These are phyloP conservation scores for Lobulomyces angularis DNA, from an alignment of 192 early-diverging fungal species.

Conservation along the genomic window DNA sequence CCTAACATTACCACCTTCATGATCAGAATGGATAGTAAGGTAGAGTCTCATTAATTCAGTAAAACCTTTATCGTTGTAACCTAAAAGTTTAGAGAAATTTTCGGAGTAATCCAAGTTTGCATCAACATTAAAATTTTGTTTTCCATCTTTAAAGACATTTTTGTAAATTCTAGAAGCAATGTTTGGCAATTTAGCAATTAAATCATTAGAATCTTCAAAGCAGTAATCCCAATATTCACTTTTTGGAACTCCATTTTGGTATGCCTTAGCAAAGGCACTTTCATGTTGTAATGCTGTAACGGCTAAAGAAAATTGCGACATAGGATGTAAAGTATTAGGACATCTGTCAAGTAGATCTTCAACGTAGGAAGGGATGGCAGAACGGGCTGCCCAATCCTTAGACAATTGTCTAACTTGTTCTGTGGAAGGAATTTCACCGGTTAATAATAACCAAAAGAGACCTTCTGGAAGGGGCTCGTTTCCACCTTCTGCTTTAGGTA, in stretches of 20 bases:
- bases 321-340: slow-evolving; percentile 97
- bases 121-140: slow-evolving; percentile 76
- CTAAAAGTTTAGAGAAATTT: slow-evolving; percentile 89
- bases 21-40: slow-evolving; percentile 99
- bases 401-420: slow-evolving; percentile 86
- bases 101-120: slow-evolving; percentile 82
- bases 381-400: slow-evolving; percentile 91
- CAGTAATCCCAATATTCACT: slow-evolving; percentile 91
- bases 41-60: slow-evolving; percentile 97
- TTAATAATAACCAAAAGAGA: slow-evolving; percentile 96
- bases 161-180: slow-evolving; percentile 98
- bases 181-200: slow-evolving; percentile 94
- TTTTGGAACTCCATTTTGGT: slow-evolving; percentile 84
- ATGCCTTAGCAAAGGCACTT: slow-evolving; percentile 91
- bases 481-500: slow-evolving; percentile 79
- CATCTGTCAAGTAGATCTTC: slow-evolving; percentile 96
- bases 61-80: slow-evolving; percentile 82
- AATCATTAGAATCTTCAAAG: slow-evolving; percentile 95
- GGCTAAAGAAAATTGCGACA: slow-evolving; percentile 95
- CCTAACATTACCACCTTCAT: slow-evolving; percentile 99
- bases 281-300: slow-evolving; percentile 97
- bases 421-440: slow-evolving; percentile 87
- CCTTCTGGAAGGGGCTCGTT: slow-evolving; percentile 93
- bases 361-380: slow-evolving; percentile 84
- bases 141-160: slow-evolving; percentile 97